These are phyloP conservation scores for Lentinula aciculospora DNA, from an alignment of 768 basidiomycete species.

Conservation along the genomic window DNA sequence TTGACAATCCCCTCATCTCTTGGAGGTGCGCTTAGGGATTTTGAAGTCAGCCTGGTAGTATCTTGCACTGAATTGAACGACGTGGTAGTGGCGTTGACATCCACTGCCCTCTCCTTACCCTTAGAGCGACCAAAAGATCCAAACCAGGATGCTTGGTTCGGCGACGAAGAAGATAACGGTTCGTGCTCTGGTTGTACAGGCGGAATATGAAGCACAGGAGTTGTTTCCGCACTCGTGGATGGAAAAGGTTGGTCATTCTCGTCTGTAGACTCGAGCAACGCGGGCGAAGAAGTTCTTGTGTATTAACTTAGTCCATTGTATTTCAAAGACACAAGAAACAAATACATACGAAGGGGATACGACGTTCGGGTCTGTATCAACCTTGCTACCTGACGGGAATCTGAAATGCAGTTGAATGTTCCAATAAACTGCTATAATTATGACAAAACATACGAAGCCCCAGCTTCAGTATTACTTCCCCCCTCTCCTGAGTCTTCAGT, in stretches of 20 bases:
- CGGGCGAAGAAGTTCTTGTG: background rate
- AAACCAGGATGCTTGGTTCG: conserved; percentile 23
- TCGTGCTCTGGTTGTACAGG: background rate
- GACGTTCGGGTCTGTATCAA: background rate
- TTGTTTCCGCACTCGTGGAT: background rate
- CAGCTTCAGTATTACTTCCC: background rate
- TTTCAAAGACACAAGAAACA: background rate
- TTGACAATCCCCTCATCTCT: background rate
- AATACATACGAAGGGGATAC: background rate
- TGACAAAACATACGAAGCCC: background rate
- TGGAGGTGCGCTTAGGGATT: background rate
- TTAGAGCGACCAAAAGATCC: conserved; percentile 23
- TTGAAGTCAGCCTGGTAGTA: background rate
- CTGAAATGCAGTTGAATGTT: background rate
- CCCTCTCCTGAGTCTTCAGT: background rate
- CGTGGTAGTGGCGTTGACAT: conserved; percentile 8
- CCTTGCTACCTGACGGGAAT: background rate
- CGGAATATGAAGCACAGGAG: background rate
- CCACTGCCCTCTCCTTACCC: conserved; percentile 19
- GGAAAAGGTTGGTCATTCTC: background rate
- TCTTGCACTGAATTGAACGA: background rate
- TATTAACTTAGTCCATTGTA: background rate
- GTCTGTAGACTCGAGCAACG: background rate
- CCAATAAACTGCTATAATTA: background rate
- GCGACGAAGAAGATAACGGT: conserved; percentile 1